Evolutionary conservation across 1,139 yeast species (phyloP), one percentile per base, ranked within the genome.

Genomic region (Blastobotrys proliferans): DNA sequence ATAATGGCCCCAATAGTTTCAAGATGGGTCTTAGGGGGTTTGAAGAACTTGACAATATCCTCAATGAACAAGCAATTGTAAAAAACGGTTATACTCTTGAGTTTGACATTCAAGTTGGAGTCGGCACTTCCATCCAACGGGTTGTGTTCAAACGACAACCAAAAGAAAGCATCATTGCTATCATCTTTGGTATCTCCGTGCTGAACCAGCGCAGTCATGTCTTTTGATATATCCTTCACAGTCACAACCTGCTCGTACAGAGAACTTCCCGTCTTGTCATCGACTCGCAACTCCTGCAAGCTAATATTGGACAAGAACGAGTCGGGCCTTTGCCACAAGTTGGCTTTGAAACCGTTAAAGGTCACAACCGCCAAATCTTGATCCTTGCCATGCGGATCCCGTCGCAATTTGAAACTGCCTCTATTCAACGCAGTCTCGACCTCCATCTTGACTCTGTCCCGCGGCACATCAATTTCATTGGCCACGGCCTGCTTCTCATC

Each of bases 1-100:
- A 94, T 79, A 22, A 94, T 79, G 4, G 94, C 94, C 24, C 92
- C 94, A 30, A 94, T 79, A 0, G 97, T 88, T 57, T 88, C 95
- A 47, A 83, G 69, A 56, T 90, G 95, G 28, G 80, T 79, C 47
- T 79, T 79, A 11, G 97, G 96, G 1, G 97, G 96, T 36, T 76
- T 79, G 69, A 94, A 92, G 57, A 94, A 92, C 44, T 64, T 66
- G 11, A 76, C 71, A 38, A 92, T 71, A 45, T 81, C 85, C 54
- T 88, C 94, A 35, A 92, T 72, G 56, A 94, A 86, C 41, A 69
- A 74, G 5, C 88, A 83, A 61, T 90, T 90, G 62, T 92, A 92
- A 57, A 84, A 87, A 14, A 94, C 79, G 0, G 95, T 86, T 80
- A 92, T 83, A 49, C 96, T 86, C 52, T 81, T 81, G 60, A 90